Evolutionary conservation across 1,139 yeast species (phyloP).

Genomic region (Meyerozyma elateridarum): DNA sequence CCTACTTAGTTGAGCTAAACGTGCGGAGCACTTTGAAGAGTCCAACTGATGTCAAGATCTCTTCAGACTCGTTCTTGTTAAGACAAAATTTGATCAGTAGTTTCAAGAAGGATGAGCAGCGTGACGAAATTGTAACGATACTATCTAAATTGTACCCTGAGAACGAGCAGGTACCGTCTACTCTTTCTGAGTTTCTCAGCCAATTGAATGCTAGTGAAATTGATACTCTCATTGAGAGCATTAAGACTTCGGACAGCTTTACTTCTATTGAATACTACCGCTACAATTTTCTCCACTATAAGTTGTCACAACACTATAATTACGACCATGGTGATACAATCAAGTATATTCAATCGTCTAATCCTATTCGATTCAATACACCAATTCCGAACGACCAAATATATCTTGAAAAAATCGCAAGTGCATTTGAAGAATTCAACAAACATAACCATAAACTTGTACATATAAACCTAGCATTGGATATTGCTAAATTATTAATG

Average conservation of each 20-base stretch:
- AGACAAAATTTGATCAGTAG: conserved; percentile 14
- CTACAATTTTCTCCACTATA: conserved; percentile 20
- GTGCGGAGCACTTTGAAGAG: conserved; percentile 16
- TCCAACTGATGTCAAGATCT: conserved; percentile 7
- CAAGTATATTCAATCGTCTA: conserved; percentile 13
- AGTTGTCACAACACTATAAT: conserved; percentile 31
- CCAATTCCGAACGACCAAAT: conserved; percentile 16
- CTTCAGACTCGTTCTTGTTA: conserved; percentile 12
- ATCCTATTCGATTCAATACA: conserved; percentile 16
- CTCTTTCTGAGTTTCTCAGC: not conserved
- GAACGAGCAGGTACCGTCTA: conserved; percentile 6
- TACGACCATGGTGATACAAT: conserved; percentile 25
- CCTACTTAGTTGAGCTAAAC: conserved; percentile 24
- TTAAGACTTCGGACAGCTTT: conserved; percentile 11
- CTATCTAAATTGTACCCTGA: conserved; percentile 13
- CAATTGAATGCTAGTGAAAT: not conserved
- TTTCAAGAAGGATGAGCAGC: conserved; percentile 13
- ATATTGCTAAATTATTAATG: conserved; percentile 17
- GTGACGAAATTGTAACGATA: conserved; percentile 15
- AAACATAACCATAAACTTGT: conserved; percentile 9
- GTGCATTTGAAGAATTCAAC: conserved; percentile 11
- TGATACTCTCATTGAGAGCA: not conserved
- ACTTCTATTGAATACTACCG: conserved; percentile 20
- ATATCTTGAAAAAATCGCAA: conserved; percentile 15
- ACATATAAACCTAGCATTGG: conserved; percentile 22